A percentile compares a stretch with the other conserved stretches of the same genome.
phyloP scores from a whole-genome alignment of 75 land plant genomes.

The Ceratopteris richardii region DNA sequence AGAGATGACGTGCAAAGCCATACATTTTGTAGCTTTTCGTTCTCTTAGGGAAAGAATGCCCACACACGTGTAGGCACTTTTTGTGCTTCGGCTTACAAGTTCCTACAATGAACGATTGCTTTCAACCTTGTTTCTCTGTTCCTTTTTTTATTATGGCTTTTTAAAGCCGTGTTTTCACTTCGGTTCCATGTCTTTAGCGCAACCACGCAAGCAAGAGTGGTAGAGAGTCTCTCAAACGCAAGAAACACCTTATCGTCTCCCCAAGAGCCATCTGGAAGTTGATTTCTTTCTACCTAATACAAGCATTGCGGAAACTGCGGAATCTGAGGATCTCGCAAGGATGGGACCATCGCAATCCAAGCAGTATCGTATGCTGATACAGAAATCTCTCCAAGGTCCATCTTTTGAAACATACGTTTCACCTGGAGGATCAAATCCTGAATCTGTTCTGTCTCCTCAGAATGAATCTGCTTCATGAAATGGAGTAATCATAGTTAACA shows the following conservation, averaged over 20 bases:
- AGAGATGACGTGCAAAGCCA: too few relatives aligned
- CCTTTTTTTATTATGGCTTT: too few relatives aligned
- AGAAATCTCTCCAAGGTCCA: slow-evolving; percentile 30
- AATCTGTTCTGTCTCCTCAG: too few relatives aligned
- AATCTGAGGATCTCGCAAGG: slow-evolving; percentile 11
- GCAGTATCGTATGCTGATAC: slow-evolving; percentile 77
- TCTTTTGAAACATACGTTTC: slow-evolving; percentile 10
- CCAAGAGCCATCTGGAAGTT: slow-evolving; percentile 69
- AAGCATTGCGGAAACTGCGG: slow-evolving; percentile 62
- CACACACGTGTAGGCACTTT: too few relatives aligned
- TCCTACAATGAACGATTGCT: slow-evolving; percentile 34
- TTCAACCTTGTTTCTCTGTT: too few relatives aligned
- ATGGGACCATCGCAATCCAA: slow-evolving; percentile 64
- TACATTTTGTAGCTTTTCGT: too few relatives aligned
- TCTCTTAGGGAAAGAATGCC: too few relatives aligned
- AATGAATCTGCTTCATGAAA: too few relatives aligned
- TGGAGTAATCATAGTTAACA: too few relatives aligned
- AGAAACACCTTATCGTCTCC: slow-evolving; percentile 27
- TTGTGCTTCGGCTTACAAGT: slow-evolving; percentile 49
- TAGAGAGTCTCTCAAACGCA: slow-evolving; percentile 34
- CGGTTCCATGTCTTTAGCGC: slow-evolving; percentile 65
- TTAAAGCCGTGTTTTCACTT: too few relatives aligned
- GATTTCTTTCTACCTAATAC: slow-evolving; percentile 59
- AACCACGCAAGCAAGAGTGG: slow-evolving; percentile 57
- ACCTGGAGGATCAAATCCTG: slow-evolving; percentile 12